phyloP scores from a whole-genome alignment of 192 early-diverging fungal species.

The Coemansia sp. region DNA sequence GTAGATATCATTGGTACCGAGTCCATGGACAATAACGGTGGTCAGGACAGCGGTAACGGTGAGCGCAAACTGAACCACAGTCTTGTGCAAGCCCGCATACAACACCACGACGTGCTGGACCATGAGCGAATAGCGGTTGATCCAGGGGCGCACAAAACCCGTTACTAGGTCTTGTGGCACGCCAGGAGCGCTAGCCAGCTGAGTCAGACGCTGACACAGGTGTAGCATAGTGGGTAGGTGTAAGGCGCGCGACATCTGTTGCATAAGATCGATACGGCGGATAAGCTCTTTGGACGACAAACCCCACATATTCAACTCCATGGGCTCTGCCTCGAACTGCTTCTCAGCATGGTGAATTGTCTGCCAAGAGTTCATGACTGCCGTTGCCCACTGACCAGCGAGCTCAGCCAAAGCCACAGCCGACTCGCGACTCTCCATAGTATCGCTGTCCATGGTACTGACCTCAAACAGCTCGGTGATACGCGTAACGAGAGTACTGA shows the following conservation, averaged over 20 bases:
- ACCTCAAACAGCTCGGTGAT: neutral
- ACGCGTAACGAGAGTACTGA: neutral
- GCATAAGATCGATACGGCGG: slow-evolving; percentile 27
- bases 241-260: slow-evolving; percentile 28
- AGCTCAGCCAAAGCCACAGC: slow-evolving; percentile 15
- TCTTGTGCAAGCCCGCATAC: slow-evolving; percentile 66
- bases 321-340: slow-evolving; percentile 7
- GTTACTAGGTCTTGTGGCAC: neutral
- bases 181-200: neutral
- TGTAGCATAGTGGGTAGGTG: slow-evolving; percentile 33
- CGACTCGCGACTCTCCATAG: neutral
- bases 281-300: slow-evolving; percentile 45
- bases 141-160: slow-evolving; percentile 37
- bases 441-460: neutral
- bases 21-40: slow-evolving; percentile 79
- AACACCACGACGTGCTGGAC: slow-evolving; percentile 61
- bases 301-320: slow-evolving; percentile 36
- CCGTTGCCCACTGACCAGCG: slow-evolving; percentile 41
- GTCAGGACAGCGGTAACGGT: slow-evolving; percentile 29
- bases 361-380: slow-evolving; percentile 53
- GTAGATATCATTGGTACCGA: slow-evolving; percentile 79
- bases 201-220: slow-evolving; percentile 21
- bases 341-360: slow-evolving; percentile 34
- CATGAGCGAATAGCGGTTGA: slow-evolving; percentile 46
- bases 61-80: slow-evolving; percentile 69